phyloP scores from a whole-genome alignment of 2,329 filamentous ascomycete species.

The Talaromyces sp. region DNA sequence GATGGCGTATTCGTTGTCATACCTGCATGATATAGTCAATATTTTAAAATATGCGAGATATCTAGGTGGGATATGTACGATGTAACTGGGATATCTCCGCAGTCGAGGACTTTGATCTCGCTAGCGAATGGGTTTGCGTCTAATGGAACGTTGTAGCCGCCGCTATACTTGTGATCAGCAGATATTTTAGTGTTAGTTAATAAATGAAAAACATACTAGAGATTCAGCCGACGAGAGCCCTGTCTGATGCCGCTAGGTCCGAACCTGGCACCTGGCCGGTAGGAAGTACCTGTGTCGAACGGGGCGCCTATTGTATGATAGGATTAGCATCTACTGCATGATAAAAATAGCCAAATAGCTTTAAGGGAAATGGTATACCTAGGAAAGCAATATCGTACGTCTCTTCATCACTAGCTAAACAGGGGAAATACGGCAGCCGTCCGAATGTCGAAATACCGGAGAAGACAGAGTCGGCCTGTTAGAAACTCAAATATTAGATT shows the following conservation, averaged over 20 bases:
- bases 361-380: conserved; percentile 42
- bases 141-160: conserved; percentile 80
- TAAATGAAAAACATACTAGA: conserved; percentile 62
- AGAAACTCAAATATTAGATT: not conserved
- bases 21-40: conserved; percentile 43
- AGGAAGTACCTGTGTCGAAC: conserved; percentile 82
- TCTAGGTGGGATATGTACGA: conserved; percentile 51
- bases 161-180: conserved; percentile 44
- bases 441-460: conserved; percentile 85
- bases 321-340: not conserved
- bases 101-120: conserved; percentile 76
- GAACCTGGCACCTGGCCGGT: conserved; percentile 77
- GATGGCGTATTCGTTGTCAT: conserved; percentile 77
- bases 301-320: conserved; percentile 56
- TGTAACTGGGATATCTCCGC: conserved; percentile 78
- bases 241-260: conserved; percentile 81
- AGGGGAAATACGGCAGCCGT: conserved; percentile 70
- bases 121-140: conserved; percentile 74
- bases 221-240: conserved; percentile 77
- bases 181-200: not conserved
- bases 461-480: conserved; percentile 77
- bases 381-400: conserved; percentile 84
- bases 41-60: not conserved
- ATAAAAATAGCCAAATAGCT: not conserved
- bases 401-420: conserved; percentile 63